These are phyloP conservation scores for Kodamaea fukazawae DNA, from an alignment of 805 yeast species.

Conservation along the genomic window DNA sequence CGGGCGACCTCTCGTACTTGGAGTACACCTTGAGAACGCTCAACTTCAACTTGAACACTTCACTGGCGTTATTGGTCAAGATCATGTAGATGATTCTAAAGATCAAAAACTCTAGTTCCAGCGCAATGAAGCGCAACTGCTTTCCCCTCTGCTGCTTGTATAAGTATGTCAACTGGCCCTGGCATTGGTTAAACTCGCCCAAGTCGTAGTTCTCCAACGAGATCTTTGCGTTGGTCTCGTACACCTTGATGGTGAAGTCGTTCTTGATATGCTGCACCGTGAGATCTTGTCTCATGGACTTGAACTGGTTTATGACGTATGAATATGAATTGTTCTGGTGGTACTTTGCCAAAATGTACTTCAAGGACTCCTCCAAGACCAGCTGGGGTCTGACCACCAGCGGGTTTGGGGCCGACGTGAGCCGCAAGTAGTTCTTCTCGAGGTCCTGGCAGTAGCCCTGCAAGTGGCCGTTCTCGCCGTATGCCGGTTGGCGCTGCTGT, in stretches of 20 bases:
- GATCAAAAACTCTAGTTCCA: conserved; percentile 61
- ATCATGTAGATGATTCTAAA: conserved; percentile 74
- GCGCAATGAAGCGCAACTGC: conserved; percentile 15
- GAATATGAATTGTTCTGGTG: conserved; percentile 52
- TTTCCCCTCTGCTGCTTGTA: conserved; percentile 44
- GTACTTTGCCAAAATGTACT: conserved; percentile 53
- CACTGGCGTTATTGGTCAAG: conserved; percentile 64
- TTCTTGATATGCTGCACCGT: conserved; percentile 86
- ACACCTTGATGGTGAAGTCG: conserved; percentile 72
- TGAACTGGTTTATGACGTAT: conserved; percentile 85
- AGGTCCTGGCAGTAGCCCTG: conserved; percentile 64
- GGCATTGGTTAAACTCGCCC: conserved; percentile 96
- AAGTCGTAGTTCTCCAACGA: conserved; percentile 80
- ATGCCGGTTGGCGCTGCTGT: conserved; percentile 6
- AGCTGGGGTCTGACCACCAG: conserved; percentile 70
- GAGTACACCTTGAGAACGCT: conserved; percentile 7
- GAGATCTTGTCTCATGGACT: conserved; percentile 88
- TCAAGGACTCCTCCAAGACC: conserved; percentile 57
- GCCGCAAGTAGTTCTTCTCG: conserved; percentile 76
- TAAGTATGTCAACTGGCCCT: conserved; percentile 67
- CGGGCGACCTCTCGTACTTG: conserved; percentile 5
- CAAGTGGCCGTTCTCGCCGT: conserved; percentile 15
- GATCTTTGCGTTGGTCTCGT: conserved; percentile 83
- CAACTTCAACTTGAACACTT: conserved; percentile 44
- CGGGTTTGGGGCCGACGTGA: conserved; percentile 92